Base-by-base conservation (phyloP, 495 filamentous ascomycete genomes). In the Trichoderma orchidacearum region DNA sequence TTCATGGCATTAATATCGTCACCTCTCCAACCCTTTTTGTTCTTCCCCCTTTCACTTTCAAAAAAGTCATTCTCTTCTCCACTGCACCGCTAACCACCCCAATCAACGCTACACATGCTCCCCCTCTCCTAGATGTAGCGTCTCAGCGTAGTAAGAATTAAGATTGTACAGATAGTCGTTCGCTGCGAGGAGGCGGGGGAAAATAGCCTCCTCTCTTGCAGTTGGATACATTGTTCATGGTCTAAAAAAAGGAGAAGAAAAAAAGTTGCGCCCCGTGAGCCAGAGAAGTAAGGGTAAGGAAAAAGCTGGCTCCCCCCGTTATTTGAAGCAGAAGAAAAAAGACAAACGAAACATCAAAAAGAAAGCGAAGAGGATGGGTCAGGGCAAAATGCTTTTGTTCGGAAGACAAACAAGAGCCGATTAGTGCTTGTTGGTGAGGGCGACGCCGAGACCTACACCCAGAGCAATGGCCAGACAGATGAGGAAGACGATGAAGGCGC, bases 401-500 rank as follows among this genome's bases (percentile, higher is more conserved):
- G 32, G 8, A n/a, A 35, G 8, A 48, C 21, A 13, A 48, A n/a
- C n/a, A n/a, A n/a, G n/a, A 17, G 41, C 21, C 18, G 21, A 48
- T 27, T 48, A 48, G 18, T 48, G 18, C 21, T 53, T 28, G 35
- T 55, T 61, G 21, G 58, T 50, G 28, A 70, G 8, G 23, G 55
- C 57, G 12, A 77, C 61, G 30, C 65, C 69, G 6, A 77, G 56
- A 23, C 67, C 74, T 36, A 81, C 66, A 50, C 72, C 77, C 50
- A 80, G 59, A 64, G 66, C 77, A 54, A 81, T 70, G 56, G 71
- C 75, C 35, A 82, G 64, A 58, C 77, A 63, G 61, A 84, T 78
- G 60, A 80, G 64, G 18, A 87, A 68, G n/a, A 70, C 66, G 63
- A 87, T 68, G 57, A 76, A 60, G 28, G 87, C 69, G 61, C 79